These are phyloP conservation scores for Mycena floridula DNA, from an alignment of 768 basidiomycete species.

Conservation along the genomic window DNA sequence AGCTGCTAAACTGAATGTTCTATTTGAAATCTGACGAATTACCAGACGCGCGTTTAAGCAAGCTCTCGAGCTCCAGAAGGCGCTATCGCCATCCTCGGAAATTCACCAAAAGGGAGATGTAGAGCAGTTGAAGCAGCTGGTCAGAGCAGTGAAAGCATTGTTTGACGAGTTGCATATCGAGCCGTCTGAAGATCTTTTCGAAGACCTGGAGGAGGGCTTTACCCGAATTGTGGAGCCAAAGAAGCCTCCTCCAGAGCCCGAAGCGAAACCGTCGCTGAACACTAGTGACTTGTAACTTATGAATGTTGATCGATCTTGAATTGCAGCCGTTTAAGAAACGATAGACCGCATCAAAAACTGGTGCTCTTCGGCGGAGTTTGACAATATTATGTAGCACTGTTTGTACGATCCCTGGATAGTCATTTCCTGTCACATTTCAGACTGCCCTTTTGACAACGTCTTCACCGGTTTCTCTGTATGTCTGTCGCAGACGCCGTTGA, in stretches of 20 bases:
- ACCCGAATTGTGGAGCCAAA: not conserved
- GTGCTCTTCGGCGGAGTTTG: no score
- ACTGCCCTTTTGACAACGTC: no score
- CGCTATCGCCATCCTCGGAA: not conserved
- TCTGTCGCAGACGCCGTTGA: no score
- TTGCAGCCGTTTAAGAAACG: no score
- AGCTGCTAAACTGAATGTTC: constrained; percentile 8
- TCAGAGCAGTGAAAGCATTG: not conserved
- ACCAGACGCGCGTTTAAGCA: not conserved
- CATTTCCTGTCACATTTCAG: no score
- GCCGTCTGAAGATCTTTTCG: not conserved
- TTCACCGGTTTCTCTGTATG: no score
- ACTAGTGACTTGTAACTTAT: not conserved
- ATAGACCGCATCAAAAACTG: no score
- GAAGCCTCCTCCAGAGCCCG: not conserved
- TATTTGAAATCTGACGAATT: not conserved
- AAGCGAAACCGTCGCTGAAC: not conserved
- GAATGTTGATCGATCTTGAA: no score
- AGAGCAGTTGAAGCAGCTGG: not conserved
- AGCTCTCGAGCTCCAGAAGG: not conserved
- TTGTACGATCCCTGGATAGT: no score
- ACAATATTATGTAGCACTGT: no score
- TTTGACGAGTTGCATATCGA: not conserved
- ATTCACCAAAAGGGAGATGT: constrained; percentile 1
- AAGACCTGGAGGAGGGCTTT: not conserved